Evolutionary conservation across 768 basidiomycete species (phyloP), one percentile per base, ranked within the genome.

Genomic region (Tylopilus sp.): DNA sequence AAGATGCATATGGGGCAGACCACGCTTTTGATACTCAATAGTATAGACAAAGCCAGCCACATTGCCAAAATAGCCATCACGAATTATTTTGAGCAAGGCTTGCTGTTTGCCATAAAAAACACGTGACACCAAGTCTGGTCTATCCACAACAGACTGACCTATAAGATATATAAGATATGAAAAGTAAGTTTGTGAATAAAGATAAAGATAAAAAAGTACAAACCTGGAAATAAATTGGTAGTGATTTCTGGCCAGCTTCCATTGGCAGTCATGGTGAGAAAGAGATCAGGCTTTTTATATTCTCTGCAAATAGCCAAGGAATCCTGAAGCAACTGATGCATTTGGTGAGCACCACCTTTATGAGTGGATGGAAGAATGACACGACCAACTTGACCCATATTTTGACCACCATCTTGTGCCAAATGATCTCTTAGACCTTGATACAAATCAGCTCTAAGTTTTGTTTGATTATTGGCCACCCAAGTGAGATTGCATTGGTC

Each of bases 231-330:
- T 0, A 81, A 65, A 44, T 71, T 72, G 0, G 57, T 36, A 0
- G 48, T 33, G 18, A 82, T 70, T 46, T 82, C 79, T 2, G 60
- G 60, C 81, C 81, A 83, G 0, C 63, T 42, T 1, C 77, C 75
- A 66, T 82, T 83, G 8, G 70, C 65, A 10, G 79, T 82, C 66
- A 81, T 72, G 0, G n/a, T n/a, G n/a, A n/a, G n/a, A n/a, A n/a
- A n/a, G n/a, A n/a, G n/a, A n/a, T n/a, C n/a, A n/a, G n/a, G n/a
- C n/a, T n/a, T n/a, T n/a, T n/a, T n/a, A n/a, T n/a, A n/a, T n/a
- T n/a, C n/a, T n/a, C n/a, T n/a, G n/a, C n/a, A n/a, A n/a, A n/a
- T n/a, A n/a, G n/a, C n/a, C n/a, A n/a, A n/a, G n/a, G n/a, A n/a
- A 79, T 81, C 78, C 25, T 80, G 75, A 31, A 69, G 74, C 0